Percentiles rank a stretch among this genome's conserved stretches.
phyloP scores from a whole-genome alignment of 495 filamentous ascomycete genomes.

The Polyplosphaeria fusca region DNA sequence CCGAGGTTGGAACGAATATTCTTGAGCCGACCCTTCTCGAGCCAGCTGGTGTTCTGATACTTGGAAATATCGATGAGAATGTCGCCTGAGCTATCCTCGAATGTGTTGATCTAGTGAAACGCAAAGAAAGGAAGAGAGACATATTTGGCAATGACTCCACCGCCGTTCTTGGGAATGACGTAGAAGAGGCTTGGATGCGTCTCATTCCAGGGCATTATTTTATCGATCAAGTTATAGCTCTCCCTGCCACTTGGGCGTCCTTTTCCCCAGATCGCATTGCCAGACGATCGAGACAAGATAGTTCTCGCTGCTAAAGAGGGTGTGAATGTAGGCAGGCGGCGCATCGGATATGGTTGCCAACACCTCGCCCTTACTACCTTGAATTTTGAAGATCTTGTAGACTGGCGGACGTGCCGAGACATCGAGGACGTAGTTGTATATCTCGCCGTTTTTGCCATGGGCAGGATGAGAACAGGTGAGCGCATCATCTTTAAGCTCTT shows the following conservation, averaged over 20 bases:
- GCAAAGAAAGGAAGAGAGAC: not conserved
- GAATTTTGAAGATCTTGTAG: not conserved
- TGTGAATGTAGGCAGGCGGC: not conserved
- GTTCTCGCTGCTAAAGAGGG: not conserved
- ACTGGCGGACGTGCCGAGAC: not conserved
- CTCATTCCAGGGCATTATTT: not conserved
- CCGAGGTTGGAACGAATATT: not conserved
- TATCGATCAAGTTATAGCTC: not conserved
- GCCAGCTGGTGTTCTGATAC: not conserved
- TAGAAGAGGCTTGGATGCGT: not conserved
- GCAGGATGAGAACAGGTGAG: not conserved
- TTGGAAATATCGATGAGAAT: not conserved
- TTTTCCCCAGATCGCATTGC: not conserved
- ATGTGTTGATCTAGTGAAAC: not conserved
- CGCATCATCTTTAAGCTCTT: not conserved
- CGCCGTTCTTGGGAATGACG: not conserved
- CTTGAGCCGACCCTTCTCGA: not conserved
- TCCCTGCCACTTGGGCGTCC: not conserved
- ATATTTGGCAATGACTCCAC: not conserved
- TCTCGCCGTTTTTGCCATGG: not conserved
- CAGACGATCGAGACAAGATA: not conserved
- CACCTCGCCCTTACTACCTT: not conserved
- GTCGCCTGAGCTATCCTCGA: not conserved
- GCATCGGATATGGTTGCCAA: not conserved
- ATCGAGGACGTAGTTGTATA: not conserved